Evolutionary conservation across 1,284 basidiomycete species (phyloP), one percentile per base, ranked within the genome.

Genomic region (Porogramme epimiltina): DNA sequence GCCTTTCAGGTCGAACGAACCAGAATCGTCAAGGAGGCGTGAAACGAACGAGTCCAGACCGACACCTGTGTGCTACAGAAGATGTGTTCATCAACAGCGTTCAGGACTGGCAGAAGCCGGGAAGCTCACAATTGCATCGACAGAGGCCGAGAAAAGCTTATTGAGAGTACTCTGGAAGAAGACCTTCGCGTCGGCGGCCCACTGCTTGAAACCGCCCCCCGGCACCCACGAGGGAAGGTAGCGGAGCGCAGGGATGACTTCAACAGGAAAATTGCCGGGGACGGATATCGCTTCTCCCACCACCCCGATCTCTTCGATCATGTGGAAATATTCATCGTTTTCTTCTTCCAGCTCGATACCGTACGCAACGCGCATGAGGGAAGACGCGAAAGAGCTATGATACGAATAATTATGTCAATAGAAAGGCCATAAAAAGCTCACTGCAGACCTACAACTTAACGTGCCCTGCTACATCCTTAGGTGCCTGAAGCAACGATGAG

Each of bases 311-410:
- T n/a, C 19, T 34, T 48, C 44, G 11, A 57, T 16, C 25, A 54
- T 38, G 2, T 42, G 20, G 26, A 43, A 51, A 28, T 51, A 47
- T 22, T 45, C 16, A 10, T 47, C 45, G 39, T 52, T 44, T 2
- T 36, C 13, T 9, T 40, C n/a, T 0, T 31, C 19, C 3, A 55
- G 28, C 9, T 52, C 31, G 3, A 58, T 47, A 20, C 50, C 53
- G 28, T 58, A 58, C 2, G 28, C 44, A 20, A 58, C 16, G 24
- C 39, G 48, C 45, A 58, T 34, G 9, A 42, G 24, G 1, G 36
- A 47, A 8, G 52, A 43, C 3, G 50, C 53, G n/a, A 55, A 54
- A 3, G 50, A 8, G 33, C 56, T 58, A n/a, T 8, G 18, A n/a
- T 37, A 37, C 5, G 8, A 10, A n/a, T 6, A 16, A 18, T 5